These are phyloP conservation scores for Serendipita indica DNA, from an alignment of 768 basidiomycete species.

Conservation along the genomic window DNA sequence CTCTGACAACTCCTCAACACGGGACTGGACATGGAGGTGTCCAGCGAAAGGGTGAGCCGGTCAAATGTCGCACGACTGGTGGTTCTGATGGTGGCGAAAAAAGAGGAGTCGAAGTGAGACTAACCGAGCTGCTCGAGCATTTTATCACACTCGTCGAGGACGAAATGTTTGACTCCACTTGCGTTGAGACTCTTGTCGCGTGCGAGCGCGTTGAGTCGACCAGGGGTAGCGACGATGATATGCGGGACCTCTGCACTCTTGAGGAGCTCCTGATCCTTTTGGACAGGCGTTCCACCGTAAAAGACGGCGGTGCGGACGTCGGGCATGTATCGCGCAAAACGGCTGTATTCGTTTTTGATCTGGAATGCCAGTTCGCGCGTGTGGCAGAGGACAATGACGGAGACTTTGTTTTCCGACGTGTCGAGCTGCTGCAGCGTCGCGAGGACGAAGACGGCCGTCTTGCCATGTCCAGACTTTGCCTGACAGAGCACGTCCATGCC, in stretches of 20 bases:
- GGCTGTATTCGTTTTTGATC: constrained; percentile 99
- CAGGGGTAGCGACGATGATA: constrained; percentile 96
- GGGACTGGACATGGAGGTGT: constrained; percentile 10
- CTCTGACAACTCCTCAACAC: neutral
- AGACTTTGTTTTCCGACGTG: constrained; percentile 94
- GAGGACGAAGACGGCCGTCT: constrained; percentile 97
- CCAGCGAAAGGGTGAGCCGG: neutral
- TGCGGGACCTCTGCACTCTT: constrained; percentile 95
- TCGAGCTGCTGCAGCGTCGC: constrained; percentile 97
- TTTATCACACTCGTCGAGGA: constrained; percentile 99
- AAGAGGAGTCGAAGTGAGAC: constrained; percentile 32
- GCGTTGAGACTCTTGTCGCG: constrained; percentile 92
- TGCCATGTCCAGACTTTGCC: constrained; percentile 97
- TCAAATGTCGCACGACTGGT: neutral
- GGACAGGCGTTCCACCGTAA: constrained; percentile 90
- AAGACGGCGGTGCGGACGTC: constrained; percentile 95
- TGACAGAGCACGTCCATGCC: constrained; percentile 99
- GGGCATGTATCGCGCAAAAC: constrained; percentile 99
- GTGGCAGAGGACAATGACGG: constrained; percentile 95
- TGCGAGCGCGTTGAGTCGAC: constrained; percentile 87
- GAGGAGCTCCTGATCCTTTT: constrained; percentile 84
- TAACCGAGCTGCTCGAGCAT: constrained; percentile 99
- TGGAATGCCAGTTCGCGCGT: constrained; percentile 98
- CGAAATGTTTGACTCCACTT: constrained; percentile 97
- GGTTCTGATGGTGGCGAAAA: constrained; percentile 22